Base-by-base conservation (phyloP, 139 green algal species). In the Haematococcus sp. region DNA sequence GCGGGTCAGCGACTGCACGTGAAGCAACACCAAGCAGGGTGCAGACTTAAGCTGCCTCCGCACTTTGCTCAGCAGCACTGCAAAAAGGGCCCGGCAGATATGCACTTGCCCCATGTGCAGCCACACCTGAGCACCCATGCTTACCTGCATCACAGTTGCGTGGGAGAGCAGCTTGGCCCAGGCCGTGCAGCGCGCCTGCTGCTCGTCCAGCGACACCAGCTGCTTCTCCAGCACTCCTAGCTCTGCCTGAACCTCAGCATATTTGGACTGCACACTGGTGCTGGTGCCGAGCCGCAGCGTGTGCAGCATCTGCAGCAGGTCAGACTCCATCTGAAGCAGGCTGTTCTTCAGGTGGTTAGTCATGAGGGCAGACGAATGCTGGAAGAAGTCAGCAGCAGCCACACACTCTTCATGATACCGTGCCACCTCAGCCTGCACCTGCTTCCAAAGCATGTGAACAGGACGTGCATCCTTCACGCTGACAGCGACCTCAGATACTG, bases 121-220 rank as follows among this genome's bases (percentile, higher is more conserved):
- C 40, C 7, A 7, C 40, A 49, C 40, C 40, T 49, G 40, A 19
- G 40, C 40, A 7, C 40, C 40, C 7, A 19, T 49, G 11, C 32
- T n/a, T 31, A 68, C 61, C 25, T 68, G 61, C 5, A 67, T 74
- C 27, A 76, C 71, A 33, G 35, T 75, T 28, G 56, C 32, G 43
- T 81, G 74, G 7, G 52, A 73, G 3, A 84, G 79, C 54, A 84
- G 73, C 63, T 75, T 71, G 19, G 74, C 63, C 79, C 79, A 84
- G 28, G 60, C 71, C 32, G 28, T 70, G 70, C 77, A 72, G 63
- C 75, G 74, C 49, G 74, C 79, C 27, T 58, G 54, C 31, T 60
- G 31, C 31, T 61, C 27, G 2, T 43, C 19, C 31, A 75, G 64
- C 0, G 40, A 25, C 16, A 19, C 20, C 28, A 84, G 60, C 20